Evolutionary conservation across 2,329 filamentous ascomycete genomes (phyloP).

Genomic region (Phialocephala sp.): DNA sequence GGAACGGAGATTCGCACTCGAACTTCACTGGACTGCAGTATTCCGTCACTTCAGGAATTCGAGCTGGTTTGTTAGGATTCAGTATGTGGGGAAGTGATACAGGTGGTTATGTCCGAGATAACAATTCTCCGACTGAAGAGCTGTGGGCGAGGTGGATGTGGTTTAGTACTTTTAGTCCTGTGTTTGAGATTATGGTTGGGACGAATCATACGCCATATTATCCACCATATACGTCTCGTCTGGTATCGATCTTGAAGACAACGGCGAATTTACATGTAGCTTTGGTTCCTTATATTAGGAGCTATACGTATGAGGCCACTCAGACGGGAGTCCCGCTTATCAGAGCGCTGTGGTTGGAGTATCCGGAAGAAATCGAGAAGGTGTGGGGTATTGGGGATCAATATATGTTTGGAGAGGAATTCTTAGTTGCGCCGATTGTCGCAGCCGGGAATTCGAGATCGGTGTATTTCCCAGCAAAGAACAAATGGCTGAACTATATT

Average conservation of each 20-base stretch:
- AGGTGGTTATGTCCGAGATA: conserved; percentile 43
- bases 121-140: conserved; percentile 40
- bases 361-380: conserved; percentile 35
- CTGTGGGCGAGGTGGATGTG: conserved; percentile 49
- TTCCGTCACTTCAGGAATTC: conserved; percentile 43
- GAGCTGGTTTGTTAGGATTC: conserved; percentile 44
- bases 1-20: conserved; percentile 45
- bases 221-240: conserved; percentile 38
- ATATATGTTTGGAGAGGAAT: conserved; percentile 45
- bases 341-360: conserved; percentile 45
- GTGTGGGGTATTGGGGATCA: conserved; percentile 39
- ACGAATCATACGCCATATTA: conserved; percentile 47
- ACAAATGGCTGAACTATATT: conserved; percentile 10
- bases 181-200: conserved; percentile 46
- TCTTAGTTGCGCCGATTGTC: conserved; percentile 43
- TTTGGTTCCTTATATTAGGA: conserved; percentile 45
- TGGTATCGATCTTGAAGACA: conserved; percentile 42
- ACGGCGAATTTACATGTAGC: conserved; percentile 42
- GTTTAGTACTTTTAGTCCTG: conserved; percentile 46
- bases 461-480: conserved; percentile 7
- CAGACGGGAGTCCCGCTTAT: conserved; percentile 43
- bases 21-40: conserved; percentile 45
- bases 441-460: neutral
- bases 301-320: conserved; percentile 40
- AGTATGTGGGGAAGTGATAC: conserved; percentile 45